phyloP scores from a whole-genome alignment of 257 asterid species.

The Striga asiatica region DNA sequence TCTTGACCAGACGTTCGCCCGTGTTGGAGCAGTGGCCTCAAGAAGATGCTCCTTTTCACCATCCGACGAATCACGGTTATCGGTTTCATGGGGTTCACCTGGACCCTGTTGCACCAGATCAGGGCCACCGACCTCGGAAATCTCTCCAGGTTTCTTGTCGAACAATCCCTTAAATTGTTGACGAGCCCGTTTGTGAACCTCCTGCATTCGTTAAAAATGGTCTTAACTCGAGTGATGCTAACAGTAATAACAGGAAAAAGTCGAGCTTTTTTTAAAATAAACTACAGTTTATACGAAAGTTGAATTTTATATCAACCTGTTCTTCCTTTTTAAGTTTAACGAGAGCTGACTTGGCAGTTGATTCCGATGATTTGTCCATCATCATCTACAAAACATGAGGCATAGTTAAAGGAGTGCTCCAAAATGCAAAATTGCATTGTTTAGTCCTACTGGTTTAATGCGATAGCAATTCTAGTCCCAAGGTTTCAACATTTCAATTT shows the following conservation, averaged over 20 bases:
- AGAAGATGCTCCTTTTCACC: conserved; percentile 36
- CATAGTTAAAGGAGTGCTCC: conserved; percentile 2
- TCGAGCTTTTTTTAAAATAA: too few species aligned
- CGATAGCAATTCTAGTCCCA: too few species aligned
- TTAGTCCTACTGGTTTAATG: too few species aligned
- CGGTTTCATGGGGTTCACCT: conserved; percentile 22
- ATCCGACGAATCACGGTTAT: conserved; percentile 25
- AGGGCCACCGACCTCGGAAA: conserved; percentile 42
- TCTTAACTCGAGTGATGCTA: background rate
- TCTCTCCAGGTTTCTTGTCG: conserved; percentile 97
- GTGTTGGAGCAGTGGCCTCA: conserved; percentile 41
- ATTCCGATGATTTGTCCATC: conserved; percentile 74
- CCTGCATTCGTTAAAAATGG: conserved; percentile 35
- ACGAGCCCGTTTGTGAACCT: conserved; percentile 51
- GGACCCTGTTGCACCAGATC: conserved; percentile 26
- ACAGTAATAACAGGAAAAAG: background rate
- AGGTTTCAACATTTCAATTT: too few species aligned
- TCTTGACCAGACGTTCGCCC: conserved; percentile 39
- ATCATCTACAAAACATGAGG: conserved; percentile 45
- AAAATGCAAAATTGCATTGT: too few species aligned
- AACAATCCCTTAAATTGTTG: conserved; percentile 81
- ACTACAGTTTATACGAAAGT: background rate
- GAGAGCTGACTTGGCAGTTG: conserved; percentile 79
- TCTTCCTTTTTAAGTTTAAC: conserved; percentile 78
- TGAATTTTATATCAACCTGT: conserved; percentile 54